Percentiles rank a stretch among this genome's conserved stretches.
Conservation (phyloP, 116 monocot genomes). For the Posidonia oceanica region DNA sequence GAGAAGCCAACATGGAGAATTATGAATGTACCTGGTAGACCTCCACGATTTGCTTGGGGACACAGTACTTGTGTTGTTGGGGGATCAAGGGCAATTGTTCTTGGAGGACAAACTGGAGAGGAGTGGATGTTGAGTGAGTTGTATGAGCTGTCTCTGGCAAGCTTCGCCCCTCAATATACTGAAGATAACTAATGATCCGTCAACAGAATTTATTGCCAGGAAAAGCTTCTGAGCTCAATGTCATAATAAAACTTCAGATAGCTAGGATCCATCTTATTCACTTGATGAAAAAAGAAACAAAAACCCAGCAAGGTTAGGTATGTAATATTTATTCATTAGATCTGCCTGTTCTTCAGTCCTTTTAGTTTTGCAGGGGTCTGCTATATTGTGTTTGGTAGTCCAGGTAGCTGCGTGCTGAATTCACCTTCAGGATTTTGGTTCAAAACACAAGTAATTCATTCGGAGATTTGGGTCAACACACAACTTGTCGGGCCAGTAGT, state of each 20-base stretch:
- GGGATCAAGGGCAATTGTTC: slow-evolving; percentile 47
- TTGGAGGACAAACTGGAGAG: slow-evolving; percentile 57
- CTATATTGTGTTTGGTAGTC: background rate
- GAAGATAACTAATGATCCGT: background rate
- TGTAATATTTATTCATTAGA: background rate
- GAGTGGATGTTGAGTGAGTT: slow-evolving; percentile 68
- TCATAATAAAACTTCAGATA: background rate
- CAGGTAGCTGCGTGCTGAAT: background rate
- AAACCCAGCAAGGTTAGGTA: background rate
- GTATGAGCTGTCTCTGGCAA: slow-evolving; percentile 46
- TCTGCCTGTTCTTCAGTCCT: background rate
- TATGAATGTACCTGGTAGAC: slow-evolving; percentile 52
- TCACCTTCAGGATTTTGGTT: background rate
- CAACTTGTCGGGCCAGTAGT: too few relatives aligned
- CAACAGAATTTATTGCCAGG: background rate
- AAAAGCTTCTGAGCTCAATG: background rate
- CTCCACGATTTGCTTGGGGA: slow-evolving; percentile 61
- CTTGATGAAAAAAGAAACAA: background rate
- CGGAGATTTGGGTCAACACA: background rate
- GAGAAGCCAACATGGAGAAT: slow-evolving; percentile 60
- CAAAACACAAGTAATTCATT: background rate
- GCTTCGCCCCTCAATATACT: background rate
- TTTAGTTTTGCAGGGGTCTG: background rate
- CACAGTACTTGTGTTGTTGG: slow-evolving; percentile 61
- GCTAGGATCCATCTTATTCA: background rate